Conservation (phyloP, 805 yeast species). For the Suhomyces kilbournensis region DNA sequence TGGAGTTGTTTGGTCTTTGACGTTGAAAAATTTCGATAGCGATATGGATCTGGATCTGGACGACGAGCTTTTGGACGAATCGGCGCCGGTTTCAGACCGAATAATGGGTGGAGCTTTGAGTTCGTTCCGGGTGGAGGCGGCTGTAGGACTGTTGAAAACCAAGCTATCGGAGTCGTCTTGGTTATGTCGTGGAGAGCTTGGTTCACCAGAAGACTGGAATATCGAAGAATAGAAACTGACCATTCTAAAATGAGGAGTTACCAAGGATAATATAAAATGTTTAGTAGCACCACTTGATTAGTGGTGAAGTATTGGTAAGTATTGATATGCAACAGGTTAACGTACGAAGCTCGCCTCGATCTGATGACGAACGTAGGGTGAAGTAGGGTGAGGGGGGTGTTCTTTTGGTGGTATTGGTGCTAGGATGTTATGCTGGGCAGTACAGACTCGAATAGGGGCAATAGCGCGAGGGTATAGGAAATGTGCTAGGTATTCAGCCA, state of each 20-base stretch:
- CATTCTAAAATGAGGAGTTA: too few species aligned
- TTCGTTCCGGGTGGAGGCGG: background rate
- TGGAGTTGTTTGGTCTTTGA: slow-evolving; percentile 13
- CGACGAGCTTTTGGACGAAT: slow-evolving; percentile 4
- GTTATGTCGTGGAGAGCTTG: background rate
- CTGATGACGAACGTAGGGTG: background rate
- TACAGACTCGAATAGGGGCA: background rate
- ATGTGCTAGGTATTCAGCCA: background rate
- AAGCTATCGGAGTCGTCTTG: slow-evolving; percentile 1
- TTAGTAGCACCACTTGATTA: too few species aligned
- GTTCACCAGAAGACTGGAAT: slow-evolving; percentile 7
- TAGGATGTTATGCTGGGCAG: background rate
- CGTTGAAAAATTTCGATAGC: slow-evolving; percentile 24
- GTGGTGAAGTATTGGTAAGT: background rate
- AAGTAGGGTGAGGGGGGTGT: too few species aligned
- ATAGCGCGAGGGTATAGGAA: background rate
- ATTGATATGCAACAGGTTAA: background rate
- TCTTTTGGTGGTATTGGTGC: background rate
- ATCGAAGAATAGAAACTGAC: slow-evolving; percentile 17
- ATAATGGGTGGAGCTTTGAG: slow-evolving; percentile 10
- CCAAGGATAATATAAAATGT: too few species aligned
- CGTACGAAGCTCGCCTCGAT: background rate
- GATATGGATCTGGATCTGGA: slow-evolving; percentile 24
- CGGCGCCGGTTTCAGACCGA: slow-evolving; percentile 7
- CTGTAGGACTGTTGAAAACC: slow-evolving; percentile 2